A percentile compares a stretch with the other conserved stretches of the same genome.
Conservation (phyloP, 2,329 filamentous ascomycete genomes). For the Chaetomium sp. region DNA sequence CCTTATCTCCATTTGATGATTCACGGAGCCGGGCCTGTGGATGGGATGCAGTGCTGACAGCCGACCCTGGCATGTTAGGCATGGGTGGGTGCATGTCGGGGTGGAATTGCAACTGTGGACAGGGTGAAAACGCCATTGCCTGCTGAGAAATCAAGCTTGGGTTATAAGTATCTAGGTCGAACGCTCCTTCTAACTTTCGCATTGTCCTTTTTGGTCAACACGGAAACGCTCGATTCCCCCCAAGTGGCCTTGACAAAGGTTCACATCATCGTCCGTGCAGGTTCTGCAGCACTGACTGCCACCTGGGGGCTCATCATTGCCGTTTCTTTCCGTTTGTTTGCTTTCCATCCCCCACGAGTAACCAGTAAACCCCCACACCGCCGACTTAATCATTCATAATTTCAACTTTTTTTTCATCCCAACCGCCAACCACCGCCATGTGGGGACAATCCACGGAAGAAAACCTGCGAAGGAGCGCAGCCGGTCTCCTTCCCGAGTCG, state of each 20-base stretch:
- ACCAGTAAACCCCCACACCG: background rate
- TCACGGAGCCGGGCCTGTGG: background rate
- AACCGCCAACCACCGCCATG: slow-evolving; percentile 20
- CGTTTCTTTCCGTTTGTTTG: background rate
- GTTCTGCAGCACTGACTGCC: slow-evolving; percentile 10
- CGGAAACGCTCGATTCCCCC: background rate
- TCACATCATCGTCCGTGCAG: background rate
- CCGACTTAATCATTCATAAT: background rate
- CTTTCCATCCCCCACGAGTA: background rate
- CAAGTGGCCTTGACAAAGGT: slow-evolving; percentile 6
- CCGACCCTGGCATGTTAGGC: background rate
- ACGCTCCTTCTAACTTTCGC: background rate
- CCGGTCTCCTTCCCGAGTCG: slow-evolving; percentile 26
- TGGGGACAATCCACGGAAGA: slow-evolving; percentile 32
- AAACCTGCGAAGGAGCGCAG: slow-evolving; percentile 29
- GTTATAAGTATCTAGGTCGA: background rate
- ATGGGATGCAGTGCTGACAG: background rate
- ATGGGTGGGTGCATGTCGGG: background rate
- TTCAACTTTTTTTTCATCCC: background rate
- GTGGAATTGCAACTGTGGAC: slow-evolving; percentile 7
- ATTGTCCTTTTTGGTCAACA: background rate
- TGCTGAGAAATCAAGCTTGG: slow-evolving; percentile 22
- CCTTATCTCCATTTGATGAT: slow-evolving; percentile 9
- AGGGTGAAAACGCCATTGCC: background rate
- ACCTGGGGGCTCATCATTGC: slow-evolving; percentile 8